phyloP scores from a whole-genome alignment of 352 stramenopile species.

The Globisporangium barbulae region DNA sequence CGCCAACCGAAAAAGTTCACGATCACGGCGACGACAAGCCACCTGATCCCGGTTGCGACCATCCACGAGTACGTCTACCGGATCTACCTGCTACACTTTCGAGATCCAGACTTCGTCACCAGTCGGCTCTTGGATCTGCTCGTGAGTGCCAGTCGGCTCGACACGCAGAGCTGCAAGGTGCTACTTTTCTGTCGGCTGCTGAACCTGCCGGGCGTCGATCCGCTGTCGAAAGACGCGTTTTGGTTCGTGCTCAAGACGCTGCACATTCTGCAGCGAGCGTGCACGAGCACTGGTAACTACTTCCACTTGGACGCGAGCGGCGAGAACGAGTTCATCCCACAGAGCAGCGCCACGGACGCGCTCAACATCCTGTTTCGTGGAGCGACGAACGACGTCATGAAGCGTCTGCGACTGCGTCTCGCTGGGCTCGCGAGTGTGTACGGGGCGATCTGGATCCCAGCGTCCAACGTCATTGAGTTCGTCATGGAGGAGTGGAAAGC shows the following conservation, averaged over 20 bases:
- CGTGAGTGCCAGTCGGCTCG: constrained; percentile 36
- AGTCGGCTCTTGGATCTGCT: constrained; percentile 43
- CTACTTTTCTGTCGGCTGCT: constrained; percentile 45
- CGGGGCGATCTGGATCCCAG: constrained; percentile 50
- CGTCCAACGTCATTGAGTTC: constrained; percentile 41
- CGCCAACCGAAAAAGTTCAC: constrained; percentile 20
- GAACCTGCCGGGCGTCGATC: constrained; percentile 31
- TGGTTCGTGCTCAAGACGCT: constrained; percentile 55
- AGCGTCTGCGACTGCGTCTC: constrained; percentile 39
- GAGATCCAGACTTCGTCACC: constrained; percentile 31
- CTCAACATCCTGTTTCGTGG: constrained; percentile 31
- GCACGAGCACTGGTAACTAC: constrained; percentile 34
- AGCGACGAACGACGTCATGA: constrained; percentile 34
- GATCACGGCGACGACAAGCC: constrained; percentile 1
- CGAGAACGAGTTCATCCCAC: constrained; percentile 47
- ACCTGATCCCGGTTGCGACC: constrained; percentile 23
- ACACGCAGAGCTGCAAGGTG: constrained; percentile 61
- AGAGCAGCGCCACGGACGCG: constrained; percentile 39
- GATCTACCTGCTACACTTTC: constrained; percentile 49
- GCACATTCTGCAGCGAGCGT: constrained; percentile 40
- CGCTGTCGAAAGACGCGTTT: constrained; percentile 35
- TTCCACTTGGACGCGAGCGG: constrained; percentile 41
- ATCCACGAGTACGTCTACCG: constrained; percentile 47
- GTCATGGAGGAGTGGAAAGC: constrained; percentile 48
- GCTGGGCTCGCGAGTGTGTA: constrained; percentile 46